Evolutionary conservation across 1,284 basidiomycete genomes (phyloP), one percentile per base, ranked within the genome.

Genomic region (Apiotrichum laibachii): DNA sequence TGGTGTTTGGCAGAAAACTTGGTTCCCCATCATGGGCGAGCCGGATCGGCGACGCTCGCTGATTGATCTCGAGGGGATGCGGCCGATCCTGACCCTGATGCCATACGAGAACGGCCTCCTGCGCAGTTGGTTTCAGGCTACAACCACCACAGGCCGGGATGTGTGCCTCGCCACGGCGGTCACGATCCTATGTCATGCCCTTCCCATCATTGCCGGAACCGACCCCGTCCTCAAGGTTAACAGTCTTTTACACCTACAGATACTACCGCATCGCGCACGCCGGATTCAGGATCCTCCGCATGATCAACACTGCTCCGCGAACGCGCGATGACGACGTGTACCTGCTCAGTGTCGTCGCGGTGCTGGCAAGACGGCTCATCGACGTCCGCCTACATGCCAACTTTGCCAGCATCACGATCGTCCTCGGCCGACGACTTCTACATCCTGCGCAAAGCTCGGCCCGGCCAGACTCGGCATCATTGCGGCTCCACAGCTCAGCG

Each of bases 201-300:
- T 53, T 5, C 51, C 51, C 11, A 33, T 44, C 31, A 13, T 53
- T 11, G 19, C 31, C 9, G 51, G 51, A 2, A 53, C 40, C 19
- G 42, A 53, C 42, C 51, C 51, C 11, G 6, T 34, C 18, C 9
- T 53, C 37, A 44, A 9, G 18, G n/a, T 53, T 31, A 34, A n/a
- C 18, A 44, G 42, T 10, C 31, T 53, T 53, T 10, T 53, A 53
- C 42, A 53, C 21, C 9, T 53, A 53, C 51, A 34, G 48, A 31
- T 54, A 59, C 26, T 66, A 63, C n/a, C 50, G 62, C 21, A 48
- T 62, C 34, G 59, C 59, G 5, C 63, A 66, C 48, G 59, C 60
- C 1, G 60, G 55, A 0, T 50, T 66, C 7, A 62, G 55, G 44
- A 54, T 57, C 2, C 56, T 66, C 18, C 57, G 61, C 7, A 62